Evolutionary conservation across 345 rosid species (phyloP), one percentile per base, ranked within the genome.

Genomic region (Lepidium africanum): DNA sequence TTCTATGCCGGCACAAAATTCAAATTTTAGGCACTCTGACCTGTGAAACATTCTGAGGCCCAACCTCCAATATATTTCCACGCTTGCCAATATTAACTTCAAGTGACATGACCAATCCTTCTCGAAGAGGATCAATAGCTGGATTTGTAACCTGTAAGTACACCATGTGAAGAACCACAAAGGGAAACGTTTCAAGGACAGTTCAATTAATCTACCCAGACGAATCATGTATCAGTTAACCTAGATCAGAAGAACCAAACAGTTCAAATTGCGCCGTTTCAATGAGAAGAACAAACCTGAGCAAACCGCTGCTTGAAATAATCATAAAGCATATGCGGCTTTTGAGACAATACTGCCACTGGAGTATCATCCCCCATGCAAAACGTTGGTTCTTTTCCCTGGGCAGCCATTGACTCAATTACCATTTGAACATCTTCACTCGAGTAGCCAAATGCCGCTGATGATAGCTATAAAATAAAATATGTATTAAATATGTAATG

Each of bases 401-500:
- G 96, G 42, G 95, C 71, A 71, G 99, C 97, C 99, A 94, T 94
- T 17, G 82, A 71, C 84, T 94, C 97, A 81, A 94, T 94, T 78
- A 94, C 85, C 99, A 94, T 94, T 74, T 94, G 99, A 38, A 94
- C 99, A 81, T 94, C 99, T 84, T 94, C 99, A 51, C 99, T 94
- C 50, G 99, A 94, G 80, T 91, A 94, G 77, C 99, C 99, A 83
- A 82, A 94, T 36, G 97, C 95, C 88, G n/a, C n/a, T n/a, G n/a
- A n/a, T n/a, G n/a, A n/a, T n/a, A n/a, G n/a, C n/a, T n/a, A n/a
- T n/a, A n/a, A n/a, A n/a, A n/a, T n/a, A n/a, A n/a, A n/a, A n/a
- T n/a, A n/a, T n/a, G 23, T 66, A 41, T 4, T 17, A 36, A 51
- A 48, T 39, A 19, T 16, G 35, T 27, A 65, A 50, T 19, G 39